phyloP scores from a whole-genome alignment of 2,329 filamentous ascomycete genomes.

The Diaporthe sp. region DNA sequence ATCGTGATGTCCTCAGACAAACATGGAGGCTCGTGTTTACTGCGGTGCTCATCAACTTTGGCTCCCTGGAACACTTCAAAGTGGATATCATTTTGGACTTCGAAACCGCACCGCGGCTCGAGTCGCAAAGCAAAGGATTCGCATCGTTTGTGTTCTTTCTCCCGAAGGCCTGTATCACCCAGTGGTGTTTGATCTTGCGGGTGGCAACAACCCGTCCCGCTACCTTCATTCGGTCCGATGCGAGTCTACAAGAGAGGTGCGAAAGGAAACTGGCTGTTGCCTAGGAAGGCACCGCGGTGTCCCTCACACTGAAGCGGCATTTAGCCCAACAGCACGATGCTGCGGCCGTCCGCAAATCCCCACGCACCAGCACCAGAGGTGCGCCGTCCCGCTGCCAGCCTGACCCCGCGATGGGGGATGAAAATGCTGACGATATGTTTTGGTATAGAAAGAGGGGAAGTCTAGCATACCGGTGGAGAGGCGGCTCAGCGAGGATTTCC shows the following conservation, averaged over 20 bases:
- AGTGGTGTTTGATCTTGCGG: not conserved
- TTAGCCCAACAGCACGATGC: not conserved
- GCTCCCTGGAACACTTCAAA: not conserved
- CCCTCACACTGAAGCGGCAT: not conserved
- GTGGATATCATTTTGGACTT: not conserved
- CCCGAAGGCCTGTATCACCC: not conserved
- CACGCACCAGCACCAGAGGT: not conserved
- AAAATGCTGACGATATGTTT: not conserved
- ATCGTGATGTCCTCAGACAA: constrained; percentile 11
- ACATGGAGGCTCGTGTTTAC: not conserved
- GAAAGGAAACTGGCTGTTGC: not conserved
- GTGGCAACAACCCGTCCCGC: not conserved
- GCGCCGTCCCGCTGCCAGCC: not conserved
- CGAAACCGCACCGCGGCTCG: not conserved
- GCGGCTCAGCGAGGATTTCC: not conserved
- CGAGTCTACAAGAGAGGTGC: not conserved
- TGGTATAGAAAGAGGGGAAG: not conserved
- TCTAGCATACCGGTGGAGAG: not conserved
- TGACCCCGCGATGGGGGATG: not conserved
- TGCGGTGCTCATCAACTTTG: not conserved
- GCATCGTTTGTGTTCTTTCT: not conserved
- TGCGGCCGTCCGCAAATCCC: constrained; percentile 30
- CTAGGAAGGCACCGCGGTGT: not conserved
- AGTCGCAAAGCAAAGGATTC: not conserved
- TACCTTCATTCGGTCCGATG: not conserved